Base-by-base conservation (phyloP, 495 filamentous ascomycete genomes). In the Chaetomium cochliodes region DNA sequence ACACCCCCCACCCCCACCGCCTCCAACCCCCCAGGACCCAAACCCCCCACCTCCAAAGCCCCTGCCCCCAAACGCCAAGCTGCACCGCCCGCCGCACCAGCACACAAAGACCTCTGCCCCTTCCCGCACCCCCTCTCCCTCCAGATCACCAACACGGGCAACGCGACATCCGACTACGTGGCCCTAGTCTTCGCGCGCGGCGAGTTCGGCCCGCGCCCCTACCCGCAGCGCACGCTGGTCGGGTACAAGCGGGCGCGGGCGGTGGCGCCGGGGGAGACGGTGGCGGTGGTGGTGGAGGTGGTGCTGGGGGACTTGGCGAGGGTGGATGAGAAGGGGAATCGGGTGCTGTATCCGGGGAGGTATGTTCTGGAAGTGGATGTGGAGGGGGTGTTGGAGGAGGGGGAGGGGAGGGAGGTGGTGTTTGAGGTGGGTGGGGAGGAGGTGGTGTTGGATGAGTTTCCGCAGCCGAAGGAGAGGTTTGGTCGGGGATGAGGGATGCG, bases 191-290 rank as follows among this genome's bases (percentile, higher is more conserved):
- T 86, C 65, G 67, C 80, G 58, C 83, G 81, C 2, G 77, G 76
- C 7, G 77, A 39, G 30, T 22, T 77, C 51, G 88, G 88, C 0
- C 87, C 86, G 5, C 65, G 67, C 56, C 87, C 87, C 1, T 77
- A 83, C 44, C 87, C 87, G 4, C 83, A 82, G 54, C 89, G 89
- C 71, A 81, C 81, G 68, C 77, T 89, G 2, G 83, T 84, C 2
- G 80, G 80, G 5, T 89, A 86, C 61, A 76, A 81, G 30, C 78
- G 88, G 5, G 65, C 88, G 1, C 70, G 74, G 20, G 55, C 37
- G 11, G 13, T 58, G 57, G 60, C 75, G 23, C 66, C 80, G 2
- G 80, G 79, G 0, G 44, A 71, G 15, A 73, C 73, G 2, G 64
- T 69, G 56, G 78, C 70, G 0, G 77, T 81, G 26, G 73, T 52